Percentiles rank a stretch among this genome's conserved stretches.
Conservation (phyloP, 192 early-diverging fungal species). For the Mortierella hygrophila region DNA sequence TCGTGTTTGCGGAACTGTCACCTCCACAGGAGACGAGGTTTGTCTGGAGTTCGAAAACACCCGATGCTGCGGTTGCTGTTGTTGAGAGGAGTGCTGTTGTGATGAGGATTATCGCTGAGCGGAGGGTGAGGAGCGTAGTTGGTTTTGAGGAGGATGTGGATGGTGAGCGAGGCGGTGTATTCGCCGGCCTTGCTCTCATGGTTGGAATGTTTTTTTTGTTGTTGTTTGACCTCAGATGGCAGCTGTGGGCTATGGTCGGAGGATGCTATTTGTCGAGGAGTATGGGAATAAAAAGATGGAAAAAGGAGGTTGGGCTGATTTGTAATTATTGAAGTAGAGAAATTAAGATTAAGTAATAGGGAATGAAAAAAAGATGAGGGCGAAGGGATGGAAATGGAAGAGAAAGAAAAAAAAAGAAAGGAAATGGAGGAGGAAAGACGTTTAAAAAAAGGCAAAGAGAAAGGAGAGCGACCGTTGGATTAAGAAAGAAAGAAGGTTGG, state of each 20-base stretch:
- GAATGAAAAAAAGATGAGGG: neutral
- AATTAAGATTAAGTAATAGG: neutral
- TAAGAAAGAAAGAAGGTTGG: no score
- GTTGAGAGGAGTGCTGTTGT: neutral
- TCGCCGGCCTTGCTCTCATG: neutral
- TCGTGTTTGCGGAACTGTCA: neutral
- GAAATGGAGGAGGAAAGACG: neutral
- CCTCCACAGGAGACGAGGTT: constrained; percentile 33
- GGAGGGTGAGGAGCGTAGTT: neutral
- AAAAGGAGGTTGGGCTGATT: neutral
- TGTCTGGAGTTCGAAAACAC: constrained; percentile 44
- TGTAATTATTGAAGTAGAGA: neutral
- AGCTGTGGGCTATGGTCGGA: neutral
- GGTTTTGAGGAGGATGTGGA: neutral
- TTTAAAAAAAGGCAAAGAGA: neutral
- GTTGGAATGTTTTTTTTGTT: neutral
- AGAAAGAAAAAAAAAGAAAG: neutral
- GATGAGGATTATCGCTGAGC: neutral
- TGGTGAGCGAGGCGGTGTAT: neutral
- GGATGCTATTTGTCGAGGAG: neutral
- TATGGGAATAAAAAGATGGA: neutral
- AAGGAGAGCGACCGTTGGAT: neutral
- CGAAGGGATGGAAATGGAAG: neutral
- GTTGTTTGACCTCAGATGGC: neutral
- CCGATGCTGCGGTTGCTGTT: neutral